Evolutionary conservation across 2,329 filamentous ascomycete genomes (phyloP).

Genomic region (Leptographium lundbergii): DNA sequence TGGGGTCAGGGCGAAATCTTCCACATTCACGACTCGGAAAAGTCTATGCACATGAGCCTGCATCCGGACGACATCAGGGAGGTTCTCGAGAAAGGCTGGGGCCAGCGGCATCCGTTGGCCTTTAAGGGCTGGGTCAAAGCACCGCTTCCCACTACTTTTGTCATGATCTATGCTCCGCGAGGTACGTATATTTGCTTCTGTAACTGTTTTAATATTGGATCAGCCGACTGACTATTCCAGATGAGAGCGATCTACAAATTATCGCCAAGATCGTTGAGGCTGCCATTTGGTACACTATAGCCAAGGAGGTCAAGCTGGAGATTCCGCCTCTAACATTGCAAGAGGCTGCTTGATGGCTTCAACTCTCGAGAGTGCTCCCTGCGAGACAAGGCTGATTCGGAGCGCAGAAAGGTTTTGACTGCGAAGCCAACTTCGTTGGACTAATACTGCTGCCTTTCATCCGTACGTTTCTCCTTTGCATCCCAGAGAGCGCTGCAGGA

Average conservation of each 20-base stretch:
- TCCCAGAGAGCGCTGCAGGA: neutral
- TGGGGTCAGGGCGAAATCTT: constrained; percentile 72
- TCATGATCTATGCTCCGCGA: constrained; percentile 73
- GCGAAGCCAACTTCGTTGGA: neutral
- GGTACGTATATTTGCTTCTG: constrained; percentile 17
- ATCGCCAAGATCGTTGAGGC: constrained; percentile 61
- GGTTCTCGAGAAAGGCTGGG: constrained; percentile 67
- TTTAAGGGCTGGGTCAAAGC: constrained; percentile 51
- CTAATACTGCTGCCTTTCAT: neutral
- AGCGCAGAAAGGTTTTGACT: neutral
- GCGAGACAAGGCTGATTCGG: neutral
- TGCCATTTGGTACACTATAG: constrained; percentile 53
- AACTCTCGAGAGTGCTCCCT: neutral
- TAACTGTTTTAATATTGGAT: too few relatives aligned
- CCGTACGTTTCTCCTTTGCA: neutral
- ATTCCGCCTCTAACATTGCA: neutral
- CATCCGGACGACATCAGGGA: constrained; percentile 65
- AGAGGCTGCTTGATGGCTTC: neutral
- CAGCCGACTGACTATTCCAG: constrained; percentile 16
- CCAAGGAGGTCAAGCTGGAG: constrained; percentile 26
- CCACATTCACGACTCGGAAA: constrained; percentile 66
- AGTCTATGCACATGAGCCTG: constrained; percentile 66
- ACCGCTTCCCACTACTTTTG: constrained; percentile 62
- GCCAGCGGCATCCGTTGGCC: constrained; percentile 56
- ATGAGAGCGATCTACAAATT: constrained; percentile 52